These are phyloP conservation scores for Suillus subluteus DNA, from an alignment of 768 basidiomycete genomes.

Conservation along the genomic window DNA sequence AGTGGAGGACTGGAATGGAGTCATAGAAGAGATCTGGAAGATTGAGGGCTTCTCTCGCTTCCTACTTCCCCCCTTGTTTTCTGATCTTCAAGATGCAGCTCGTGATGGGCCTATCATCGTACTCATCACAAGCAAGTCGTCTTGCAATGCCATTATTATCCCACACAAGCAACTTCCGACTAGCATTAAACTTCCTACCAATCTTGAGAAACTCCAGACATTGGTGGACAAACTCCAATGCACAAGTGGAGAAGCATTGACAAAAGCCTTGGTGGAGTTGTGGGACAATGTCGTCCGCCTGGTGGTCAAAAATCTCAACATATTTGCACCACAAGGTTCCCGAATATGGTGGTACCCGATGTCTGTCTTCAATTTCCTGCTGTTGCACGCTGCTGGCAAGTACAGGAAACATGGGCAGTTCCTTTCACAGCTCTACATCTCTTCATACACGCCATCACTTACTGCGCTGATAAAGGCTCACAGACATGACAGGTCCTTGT, in stretches of 20 bases:
- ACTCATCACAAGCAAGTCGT: conserved; percentile 12
- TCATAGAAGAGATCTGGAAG: no score
- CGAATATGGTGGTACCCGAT: conserved; percentile 17
- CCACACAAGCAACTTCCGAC: neutral
- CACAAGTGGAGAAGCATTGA: neutral
- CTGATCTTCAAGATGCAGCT: conserved; percentile 12
- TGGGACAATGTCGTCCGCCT: neutral
- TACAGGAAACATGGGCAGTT: neutral
- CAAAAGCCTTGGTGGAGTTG: neutral
- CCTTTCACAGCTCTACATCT: conserved; percentile 6
- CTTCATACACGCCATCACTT: conserved; percentile 17
- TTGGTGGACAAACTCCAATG: neutral
- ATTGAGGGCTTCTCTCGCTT: conserved; percentile 21
- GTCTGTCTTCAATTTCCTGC: conserved; percentile 12
- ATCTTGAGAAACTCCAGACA: neutral
- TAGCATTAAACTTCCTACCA: neutral
- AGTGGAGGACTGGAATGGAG: no score
- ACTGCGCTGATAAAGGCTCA: conserved; percentile 16
- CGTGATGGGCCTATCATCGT: conserved; percentile 11
- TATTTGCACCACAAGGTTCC: neutral
- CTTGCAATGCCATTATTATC: conserved; percentile 21
- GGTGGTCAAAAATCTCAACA: neutral
- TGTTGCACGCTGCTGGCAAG: conserved; percentile 18
- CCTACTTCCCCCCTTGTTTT: conserved; percentile 16
- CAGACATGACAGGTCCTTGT: neutral